A percentile compares a stretch with the other conserved stretches of the same genome.
phyloP scores from a whole-genome alignment of 208 protist species.

The Trypanosoma brucei region DNA sequence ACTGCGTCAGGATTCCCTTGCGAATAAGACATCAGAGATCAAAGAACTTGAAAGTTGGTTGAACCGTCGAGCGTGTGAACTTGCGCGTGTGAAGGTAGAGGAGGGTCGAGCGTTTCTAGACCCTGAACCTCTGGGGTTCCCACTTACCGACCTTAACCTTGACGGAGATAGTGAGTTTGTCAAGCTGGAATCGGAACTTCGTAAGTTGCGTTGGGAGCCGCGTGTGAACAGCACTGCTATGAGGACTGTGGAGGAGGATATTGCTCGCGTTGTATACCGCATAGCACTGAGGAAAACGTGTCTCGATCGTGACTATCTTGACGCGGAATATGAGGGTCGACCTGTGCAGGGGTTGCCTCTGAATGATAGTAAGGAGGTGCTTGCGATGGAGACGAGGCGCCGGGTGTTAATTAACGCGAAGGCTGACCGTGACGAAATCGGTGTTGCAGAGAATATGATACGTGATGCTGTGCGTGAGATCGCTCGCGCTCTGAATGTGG shows the following conservation, averaged over 20 bases:
- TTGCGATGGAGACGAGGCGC: conserved; percentile 54
- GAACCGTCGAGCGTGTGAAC: conserved; percentile 49
- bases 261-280: conserved; percentile 38
- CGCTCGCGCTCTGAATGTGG: conserved; percentile 58
- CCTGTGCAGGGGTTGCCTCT: conserved; percentile 49
- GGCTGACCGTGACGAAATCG: conserved; percentile 33
- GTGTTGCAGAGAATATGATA: conserved; percentile 60
- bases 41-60: conserved; percentile 53
- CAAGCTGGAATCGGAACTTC: conserved; percentile 42
- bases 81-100: conserved; percentile 35
- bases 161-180: conserved; percentile 55
- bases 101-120: conserved; percentile 58
- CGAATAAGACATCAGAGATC: conserved; percentile 33
- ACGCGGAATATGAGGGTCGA: conserved; percentile 51
- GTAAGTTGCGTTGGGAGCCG: conserved; percentile 53
- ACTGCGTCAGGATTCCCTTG: conserved; percentile 45
- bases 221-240: conserved; percentile 42
- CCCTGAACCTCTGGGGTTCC: conserved; percentile 57
- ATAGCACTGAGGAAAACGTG: conserved; percentile 41
- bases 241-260: conserved; percentile 34
- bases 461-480: conserved; percentile 64
- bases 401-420: conserved; percentile 34
- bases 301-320: conserved; percentile 60
- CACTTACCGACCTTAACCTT: conserved; percentile 58
- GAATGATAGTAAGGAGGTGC: conserved; percentile 48